Evolutionary conservation across 352 stramenopile genomes (phyloP), one percentile per base, ranked within the genome.

Genomic region (Globisporangium paroecandrum): DNA sequence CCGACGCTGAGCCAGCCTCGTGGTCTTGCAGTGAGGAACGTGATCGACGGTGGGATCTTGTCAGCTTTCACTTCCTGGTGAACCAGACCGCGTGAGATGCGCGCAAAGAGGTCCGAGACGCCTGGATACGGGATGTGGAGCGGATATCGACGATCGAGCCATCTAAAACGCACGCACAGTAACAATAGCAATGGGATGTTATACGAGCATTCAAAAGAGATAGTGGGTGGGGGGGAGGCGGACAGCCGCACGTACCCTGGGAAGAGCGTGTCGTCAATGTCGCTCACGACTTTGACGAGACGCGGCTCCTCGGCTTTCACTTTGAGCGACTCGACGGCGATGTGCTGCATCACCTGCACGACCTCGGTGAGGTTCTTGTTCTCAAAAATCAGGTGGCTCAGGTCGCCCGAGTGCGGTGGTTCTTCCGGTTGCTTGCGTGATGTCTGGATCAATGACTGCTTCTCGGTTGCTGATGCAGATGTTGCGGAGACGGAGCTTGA

Each of bases 201-300:
- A 43, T 43, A 43, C 13, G 36, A 15, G 36, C 36, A 46, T 46
- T 12, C 4, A 22, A 18, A 13, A 56, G 38, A 38, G 32, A 65
- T 24, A 9, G 27, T 20, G 25, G 25, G 25, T 1, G 25, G 2
- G 25, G 25, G 25, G 25, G 2, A 2, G 57, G 13, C 2, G 15
- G 8, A 65, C 13, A n/a, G 7, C 10, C 22, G 24, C 2, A 66
- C 62, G 36, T 67, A 85, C 36, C 87, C 87, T 8, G 87, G 72
- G 46, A 91, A 94, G 6, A 95, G 70, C 29, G 87, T 95, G 69
- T 95, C 87, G 51, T 95, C 87, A 46, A 95, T 95, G 58, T 95
- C 87, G 58, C 87, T 95, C n/a, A 95, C 76, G 6, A 95, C 87
- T 65, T 95, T 95, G 32, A 95, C 65, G n/a, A 95, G 71, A 4